These are phyloP conservation scores for Casaregolazyma lundiana DNA, from an alignment of 1,139 yeast genomes.

Conservation along the genomic window DNA sequence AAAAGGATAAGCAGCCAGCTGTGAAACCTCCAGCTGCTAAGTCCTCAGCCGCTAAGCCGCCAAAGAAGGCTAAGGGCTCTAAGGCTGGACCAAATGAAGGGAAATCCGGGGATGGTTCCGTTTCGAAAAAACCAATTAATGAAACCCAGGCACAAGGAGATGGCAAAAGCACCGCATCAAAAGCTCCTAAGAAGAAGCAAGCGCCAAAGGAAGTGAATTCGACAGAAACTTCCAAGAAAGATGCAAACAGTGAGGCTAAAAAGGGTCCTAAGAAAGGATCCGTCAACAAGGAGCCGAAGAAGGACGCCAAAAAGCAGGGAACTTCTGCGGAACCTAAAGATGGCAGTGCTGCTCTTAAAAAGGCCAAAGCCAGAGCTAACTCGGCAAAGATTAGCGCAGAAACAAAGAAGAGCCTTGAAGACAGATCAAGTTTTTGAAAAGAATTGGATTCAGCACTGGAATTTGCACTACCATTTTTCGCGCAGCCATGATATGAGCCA, in stretches of 20 bases:
- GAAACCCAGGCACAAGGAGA: not conserved
- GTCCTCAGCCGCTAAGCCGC: too few relatives aligned
- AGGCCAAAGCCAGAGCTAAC: too few relatives aligned
- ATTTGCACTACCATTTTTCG: too few relatives aligned
- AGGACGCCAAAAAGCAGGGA: not conserved
- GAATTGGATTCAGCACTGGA: too few relatives aligned
- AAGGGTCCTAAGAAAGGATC: not conserved
- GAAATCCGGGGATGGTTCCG: not conserved
- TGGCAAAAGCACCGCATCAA: not conserved
- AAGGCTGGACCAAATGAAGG: not conserved
- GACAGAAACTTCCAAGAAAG: not conserved
- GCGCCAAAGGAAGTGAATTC: not conserved
- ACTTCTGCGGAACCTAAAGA: not conserved
- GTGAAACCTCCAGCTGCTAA: too few relatives aligned
- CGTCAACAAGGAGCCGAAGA: not conserved
- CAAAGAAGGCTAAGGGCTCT: not conserved
- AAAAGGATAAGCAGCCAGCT: too few relatives aligned
- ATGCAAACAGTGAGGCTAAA: not conserved
- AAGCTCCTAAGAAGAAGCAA: not conserved
- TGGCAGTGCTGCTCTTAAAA: not conserved
- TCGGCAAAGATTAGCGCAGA: not conserved
- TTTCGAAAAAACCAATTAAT: not conserved
- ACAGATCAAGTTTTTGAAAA: too few relatives aligned
- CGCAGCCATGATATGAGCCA: too few relatives aligned
- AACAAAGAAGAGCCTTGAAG: not conserved